Conservation (phyloP, 345 rosid genomes). For the Diplotaxis tenuifolia region DNA sequence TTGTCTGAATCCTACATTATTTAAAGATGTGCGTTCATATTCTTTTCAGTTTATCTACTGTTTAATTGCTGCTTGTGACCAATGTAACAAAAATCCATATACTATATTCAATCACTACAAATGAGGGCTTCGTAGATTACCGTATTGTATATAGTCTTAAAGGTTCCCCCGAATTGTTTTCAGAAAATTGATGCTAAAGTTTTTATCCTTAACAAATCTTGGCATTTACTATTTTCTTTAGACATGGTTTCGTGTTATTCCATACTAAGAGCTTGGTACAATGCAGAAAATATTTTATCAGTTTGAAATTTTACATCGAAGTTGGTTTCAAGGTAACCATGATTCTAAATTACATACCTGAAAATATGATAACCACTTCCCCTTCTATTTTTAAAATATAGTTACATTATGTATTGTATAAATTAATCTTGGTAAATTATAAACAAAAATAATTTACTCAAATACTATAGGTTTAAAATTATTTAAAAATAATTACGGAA, state of each 20-base stretch:
- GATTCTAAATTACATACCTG: not conserved
- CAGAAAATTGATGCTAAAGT: not conserved
- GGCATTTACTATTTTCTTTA: not conserved
- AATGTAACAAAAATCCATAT: not conserved
- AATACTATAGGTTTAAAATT: no score
- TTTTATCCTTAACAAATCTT: not conserved
- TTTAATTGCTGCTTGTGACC: conserved; percentile 21
- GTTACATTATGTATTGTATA: no score
- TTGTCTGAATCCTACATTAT: conserved; percentile 23
- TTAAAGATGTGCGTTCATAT: conserved; percentile 20
- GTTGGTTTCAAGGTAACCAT: not conserved
- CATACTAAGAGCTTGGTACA: not conserved
- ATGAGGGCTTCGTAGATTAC: not conserved
- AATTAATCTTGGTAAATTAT: no score
- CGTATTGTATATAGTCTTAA: not conserved
- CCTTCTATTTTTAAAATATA: no score
- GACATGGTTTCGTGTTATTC: not conserved
- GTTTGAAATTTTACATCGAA: not conserved
- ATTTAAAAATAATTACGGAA: no score
- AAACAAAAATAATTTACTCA: no score
- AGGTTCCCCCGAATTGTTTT: not conserved
- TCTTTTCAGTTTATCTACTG: conserved; percentile 14
- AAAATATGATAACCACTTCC: no score
- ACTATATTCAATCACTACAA: not conserved
- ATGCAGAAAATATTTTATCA: not conserved